Evolutionary conservation across 768 basidiomycete genomes (phyloP).

Genomic region (Pulveroboletus ravenelii): DNA sequence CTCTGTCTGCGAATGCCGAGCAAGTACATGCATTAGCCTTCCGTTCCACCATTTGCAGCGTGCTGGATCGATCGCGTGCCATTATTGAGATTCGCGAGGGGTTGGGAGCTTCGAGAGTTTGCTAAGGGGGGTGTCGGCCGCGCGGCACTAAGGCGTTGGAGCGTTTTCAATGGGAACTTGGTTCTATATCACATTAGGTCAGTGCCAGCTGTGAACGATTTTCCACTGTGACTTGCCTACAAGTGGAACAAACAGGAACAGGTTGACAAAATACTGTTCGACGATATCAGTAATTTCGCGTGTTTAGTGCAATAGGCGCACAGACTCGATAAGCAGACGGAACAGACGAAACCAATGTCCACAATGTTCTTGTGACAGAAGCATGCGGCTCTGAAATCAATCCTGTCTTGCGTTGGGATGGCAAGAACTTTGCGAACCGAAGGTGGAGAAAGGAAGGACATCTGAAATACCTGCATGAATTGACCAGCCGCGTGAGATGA

Average conservation of each 20-base stretch:
- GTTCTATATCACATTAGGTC: slow-evolving; percentile 48
- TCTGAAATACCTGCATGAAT: slow-evolving; percentile 43
- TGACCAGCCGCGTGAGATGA: neutral
- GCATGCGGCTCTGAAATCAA: slow-evolving; percentile 96
- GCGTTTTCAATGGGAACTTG: slow-evolving; percentile 91
- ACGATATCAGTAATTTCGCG: slow-evolving; percentile 7
- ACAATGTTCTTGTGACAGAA: slow-evolving; percentile 98
- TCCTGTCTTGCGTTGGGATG: slow-evolving; percentile 88
- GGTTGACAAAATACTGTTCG: slow-evolving; percentile 86
- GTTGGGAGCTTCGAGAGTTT: slow-evolving; percentile 30
- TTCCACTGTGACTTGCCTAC: slow-evolving; percentile 56
- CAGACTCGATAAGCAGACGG: slow-evolving; percentile 96
- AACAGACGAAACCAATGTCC: slow-evolving; percentile 96
- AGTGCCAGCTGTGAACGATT: neutral
- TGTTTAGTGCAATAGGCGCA: slow-evolving; percentile 6
- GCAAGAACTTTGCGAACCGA: slow-evolving; percentile 72
- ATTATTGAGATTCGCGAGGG: slow-evolving; percentile 32
- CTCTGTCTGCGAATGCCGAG: neutral
- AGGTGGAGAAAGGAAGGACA: slow-evolving; percentile 73
- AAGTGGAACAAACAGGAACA: slow-evolving; percentile 89
- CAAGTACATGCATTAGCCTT: slow-evolving; percentile 6
- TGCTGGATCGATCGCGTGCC: slow-evolving; percentile 20
- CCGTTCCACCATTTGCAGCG: slow-evolving; percentile 17
- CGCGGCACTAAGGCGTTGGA: slow-evolving; percentile 72
- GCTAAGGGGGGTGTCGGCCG: slow-evolving; percentile 37